Evolutionary conservation across 768 basidiomycete species (phyloP), one percentile per base, ranked within the genome.

Genomic region (Boletus subcaerulescens): DNA sequence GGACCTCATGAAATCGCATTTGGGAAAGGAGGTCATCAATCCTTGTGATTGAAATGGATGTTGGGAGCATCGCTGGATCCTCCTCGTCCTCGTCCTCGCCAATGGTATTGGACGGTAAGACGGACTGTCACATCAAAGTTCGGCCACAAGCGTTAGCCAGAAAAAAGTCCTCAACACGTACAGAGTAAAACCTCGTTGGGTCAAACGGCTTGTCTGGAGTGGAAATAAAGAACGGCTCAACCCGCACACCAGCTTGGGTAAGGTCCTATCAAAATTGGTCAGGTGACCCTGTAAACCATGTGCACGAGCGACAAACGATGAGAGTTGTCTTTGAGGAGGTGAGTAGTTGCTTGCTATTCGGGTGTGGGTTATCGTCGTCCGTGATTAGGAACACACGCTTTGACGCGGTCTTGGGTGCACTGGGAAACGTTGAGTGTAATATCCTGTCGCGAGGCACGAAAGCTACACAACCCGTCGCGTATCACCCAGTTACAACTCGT

Each of bases 381-480:
- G 97, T 98, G 41, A 99, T 89, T 38, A 96, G 74, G 68, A 98
- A 98, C 1, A 98, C 81, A 6, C 94, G 86, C 66, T 96, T 95
- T n/a, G 88, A 85, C 3, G 93, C 91, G 0, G 86, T 91, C 65
- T 94, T 93, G 20, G 87, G 85, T 9, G 91, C 89, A 12, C 91
- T 93, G 56, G 29, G 38, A 46, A 48, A 50, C 40, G 20, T 10
- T 45, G 5, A 33, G 50, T 48, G 7, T 52, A 31, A n/a, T 17
- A 14, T 15, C 33, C 15, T 18, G 20, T 38, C 14, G 20, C 26
- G 15, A 45, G 62, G 81, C 55, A 13, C 4, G 18, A 50, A 50
- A 36, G 12, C 7, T 12, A 50, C 38, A 29, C 53, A 56, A 97
- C 96, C 89, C 87, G 63, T 93, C 90, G 22, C 93, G 86, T 50